Conservation (phyloP, 2,329 filamentous ascomycete species). For the Truncatella angustata region DNA sequence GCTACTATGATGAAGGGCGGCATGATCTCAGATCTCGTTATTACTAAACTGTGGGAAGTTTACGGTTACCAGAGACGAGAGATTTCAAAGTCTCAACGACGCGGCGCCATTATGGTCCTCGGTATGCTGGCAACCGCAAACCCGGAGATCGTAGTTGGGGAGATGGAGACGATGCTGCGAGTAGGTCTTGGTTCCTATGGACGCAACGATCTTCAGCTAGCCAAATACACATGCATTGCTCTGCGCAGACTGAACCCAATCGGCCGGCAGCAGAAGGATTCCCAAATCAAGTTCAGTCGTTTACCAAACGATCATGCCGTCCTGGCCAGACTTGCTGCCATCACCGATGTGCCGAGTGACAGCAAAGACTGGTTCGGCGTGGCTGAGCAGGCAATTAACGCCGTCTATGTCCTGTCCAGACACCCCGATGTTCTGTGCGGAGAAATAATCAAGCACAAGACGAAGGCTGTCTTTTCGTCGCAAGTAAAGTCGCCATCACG, state of each 20-base stretch:
- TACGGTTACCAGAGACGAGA: slow-evolving; percentile 93
- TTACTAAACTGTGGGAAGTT: slow-evolving; percentile 94
- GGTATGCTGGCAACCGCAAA: slow-evolving; percentile 95
- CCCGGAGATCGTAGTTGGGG: slow-evolving; percentile 87
- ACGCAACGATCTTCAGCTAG: slow-evolving; percentile 78
- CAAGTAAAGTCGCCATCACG: slow-evolving; percentile 44
- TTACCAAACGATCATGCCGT: slow-evolving; percentile 92
- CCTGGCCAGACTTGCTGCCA: slow-evolving; percentile 73
- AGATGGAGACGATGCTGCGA: slow-evolving; percentile 91
- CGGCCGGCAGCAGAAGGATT: slow-evolving; percentile 76
- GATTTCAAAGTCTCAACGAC: slow-evolving; percentile 85
- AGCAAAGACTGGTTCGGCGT: slow-evolving; percentile 97
- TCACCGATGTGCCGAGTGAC: slow-evolving; percentile 81
- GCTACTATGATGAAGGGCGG: slow-evolving; percentile 97
- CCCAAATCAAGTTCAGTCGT: slow-evolving; percentile 67
- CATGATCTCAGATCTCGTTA: slow-evolving; percentile 79
- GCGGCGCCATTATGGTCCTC: slow-evolving; percentile 92
- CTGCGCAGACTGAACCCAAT: slow-evolving; percentile 85
- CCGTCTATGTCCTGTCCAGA: slow-evolving; percentile 91
- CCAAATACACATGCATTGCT: slow-evolving; percentile 94
- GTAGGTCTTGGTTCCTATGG: slow-evolving; percentile 84
- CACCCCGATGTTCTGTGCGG: slow-evolving; percentile 93
- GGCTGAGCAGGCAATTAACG: slow-evolving; percentile 92
- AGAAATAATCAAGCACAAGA: slow-evolving; percentile 84
- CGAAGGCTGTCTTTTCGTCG: slow-evolving; percentile 70